Evolutionary conservation across 2,329 filamentous ascomycete genomes (phyloP).

Genomic region (Stemphylium lycopersici): DNA sequence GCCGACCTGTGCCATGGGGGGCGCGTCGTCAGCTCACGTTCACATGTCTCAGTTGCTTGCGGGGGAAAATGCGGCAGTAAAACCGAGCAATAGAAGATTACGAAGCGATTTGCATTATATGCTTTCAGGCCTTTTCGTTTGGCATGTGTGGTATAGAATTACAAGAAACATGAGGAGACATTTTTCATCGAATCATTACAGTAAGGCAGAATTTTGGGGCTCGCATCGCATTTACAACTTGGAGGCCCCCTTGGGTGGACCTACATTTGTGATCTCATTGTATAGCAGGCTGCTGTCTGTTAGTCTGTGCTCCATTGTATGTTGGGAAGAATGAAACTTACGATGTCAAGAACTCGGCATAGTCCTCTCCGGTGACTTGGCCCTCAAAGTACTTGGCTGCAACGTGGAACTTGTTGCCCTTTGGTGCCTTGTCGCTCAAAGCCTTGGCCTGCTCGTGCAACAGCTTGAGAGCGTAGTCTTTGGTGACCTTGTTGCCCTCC

Average conservation of each 20-base stretch:
- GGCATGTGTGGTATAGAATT: slow-evolving; percentile 21
- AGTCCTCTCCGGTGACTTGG: slow-evolving; percentile 96
- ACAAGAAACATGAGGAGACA: not conserved
- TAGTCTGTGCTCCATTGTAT: slow-evolving; percentile 14
- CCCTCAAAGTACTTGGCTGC: slow-evolving; percentile 90
- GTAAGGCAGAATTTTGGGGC: not conserved
- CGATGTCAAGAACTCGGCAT: slow-evolving; percentile 92
- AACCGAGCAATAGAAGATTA: not conserved
- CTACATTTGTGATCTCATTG: slow-evolving; percentile 82
- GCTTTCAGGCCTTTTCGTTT: slow-evolving; percentile 3
- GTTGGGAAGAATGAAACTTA: slow-evolving; percentile 55
- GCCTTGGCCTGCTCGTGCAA: slow-evolving; percentile 84
- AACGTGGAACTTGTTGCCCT: slow-evolving; percentile 89
- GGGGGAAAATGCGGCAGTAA: not conserved
- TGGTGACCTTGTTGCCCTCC: slow-evolving; percentile 91
- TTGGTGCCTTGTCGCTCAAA: slow-evolving; percentile 74
- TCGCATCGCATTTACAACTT: slow-evolving; percentile 47
- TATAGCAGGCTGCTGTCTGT: slow-evolving; percentile 71
- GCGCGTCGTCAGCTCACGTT: slow-evolving; percentile 17
- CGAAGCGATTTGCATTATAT: slow-evolving; percentile 10
- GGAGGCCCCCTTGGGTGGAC: slow-evolving; percentile 62
- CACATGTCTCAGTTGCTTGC: slow-evolving; percentile 8
- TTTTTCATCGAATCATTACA: not conserved
- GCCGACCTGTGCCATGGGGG: slow-evolving; percentile 8
- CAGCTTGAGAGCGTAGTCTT: slow-evolving; percentile 84